Evolutionary conservation across 2,329 filamentous ascomycete genomes (phyloP).

Genomic region (Scleromitrula shiraiana): DNA sequence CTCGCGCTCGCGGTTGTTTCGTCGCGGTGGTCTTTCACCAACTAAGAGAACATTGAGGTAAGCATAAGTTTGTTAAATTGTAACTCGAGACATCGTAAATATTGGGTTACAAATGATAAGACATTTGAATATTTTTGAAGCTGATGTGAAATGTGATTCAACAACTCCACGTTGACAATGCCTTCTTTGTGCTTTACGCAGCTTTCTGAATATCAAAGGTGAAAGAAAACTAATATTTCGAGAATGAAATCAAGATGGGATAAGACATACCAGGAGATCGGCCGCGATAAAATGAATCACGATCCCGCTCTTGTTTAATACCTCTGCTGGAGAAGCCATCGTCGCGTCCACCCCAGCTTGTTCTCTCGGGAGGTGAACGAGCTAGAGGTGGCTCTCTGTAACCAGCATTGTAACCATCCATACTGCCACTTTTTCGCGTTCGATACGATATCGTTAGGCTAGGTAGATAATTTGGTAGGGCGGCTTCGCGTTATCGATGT

Average conservation of each 20-base stretch:
- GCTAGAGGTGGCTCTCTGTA: conserved; percentile 28
- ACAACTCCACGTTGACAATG: not conserved
- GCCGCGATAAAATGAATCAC: conserved; percentile 55
- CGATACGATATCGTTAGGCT: not conserved
- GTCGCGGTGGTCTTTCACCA: conserved; percentile 43
- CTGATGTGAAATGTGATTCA: not conserved
- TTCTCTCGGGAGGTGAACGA: conserved; percentile 29
- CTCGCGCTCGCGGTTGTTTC: conserved; percentile 41
- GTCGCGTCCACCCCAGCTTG: conserved; percentile 29
- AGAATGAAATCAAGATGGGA: not conserved
- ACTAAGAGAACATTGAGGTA: conserved; percentile 32
- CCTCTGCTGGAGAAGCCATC: conserved; percentile 14
- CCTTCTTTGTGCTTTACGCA: not conserved
- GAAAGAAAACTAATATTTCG: not conserved
- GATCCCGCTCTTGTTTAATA: conserved; percentile 35
- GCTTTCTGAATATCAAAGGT: not conserved
- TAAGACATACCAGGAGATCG: conserved; percentile 60
- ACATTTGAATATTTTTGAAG: not conserved
- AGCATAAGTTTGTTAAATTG: conserved; percentile 16
- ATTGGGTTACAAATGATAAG: not conserved
- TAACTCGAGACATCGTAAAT: conserved; percentile 11
- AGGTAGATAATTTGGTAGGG: conserved; percentile 11
- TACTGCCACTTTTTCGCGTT: conserved; percentile 3
- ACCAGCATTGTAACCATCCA: conserved; percentile 13
- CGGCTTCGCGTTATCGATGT: conserved; percentile 13